These are phyloP conservation scores for Pseudopyrenochaeta lycopersici DNA, from an alignment of 2,329 filamentous ascomycete genomes.

Conservation along the genomic window DNA sequence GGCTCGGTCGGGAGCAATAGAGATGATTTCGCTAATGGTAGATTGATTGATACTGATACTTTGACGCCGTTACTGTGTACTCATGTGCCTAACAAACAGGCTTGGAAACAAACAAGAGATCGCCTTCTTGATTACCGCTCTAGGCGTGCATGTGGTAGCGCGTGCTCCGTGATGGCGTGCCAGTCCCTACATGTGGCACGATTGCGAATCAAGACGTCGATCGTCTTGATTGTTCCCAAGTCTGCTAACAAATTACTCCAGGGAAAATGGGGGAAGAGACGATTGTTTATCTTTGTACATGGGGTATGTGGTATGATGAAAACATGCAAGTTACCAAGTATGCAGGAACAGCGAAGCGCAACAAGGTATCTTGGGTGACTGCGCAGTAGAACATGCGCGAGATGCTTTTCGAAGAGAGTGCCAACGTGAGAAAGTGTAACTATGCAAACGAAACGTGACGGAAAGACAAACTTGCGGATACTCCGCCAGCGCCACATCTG, in stretches of 20 bases:
- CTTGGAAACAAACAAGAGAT: too few relatives aligned
- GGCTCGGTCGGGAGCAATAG: too few relatives aligned
- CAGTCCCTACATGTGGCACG: too few relatives aligned
- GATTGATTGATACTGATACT: neutral
- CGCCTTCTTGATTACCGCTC: too few relatives aligned
- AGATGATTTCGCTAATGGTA: neutral
- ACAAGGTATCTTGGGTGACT: slow-evolving; percentile 8
- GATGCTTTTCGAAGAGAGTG: neutral
- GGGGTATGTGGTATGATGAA: slow-evolving; percentile 9
- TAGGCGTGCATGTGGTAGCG: too few relatives aligned
- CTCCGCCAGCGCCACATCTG: neutral
- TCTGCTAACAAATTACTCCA: neutral
- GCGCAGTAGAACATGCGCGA: neutral
- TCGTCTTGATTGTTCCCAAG: too few relatives aligned
- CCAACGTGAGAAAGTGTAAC: neutral
- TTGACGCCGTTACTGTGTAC: neutral
- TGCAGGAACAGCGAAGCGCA: slow-evolving; percentile 1
- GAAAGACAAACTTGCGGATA: too few relatives aligned
- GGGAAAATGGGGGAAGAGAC: neutral
- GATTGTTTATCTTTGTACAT: slow-evolving; percentile 22
- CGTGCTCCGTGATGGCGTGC: too few relatives aligned
- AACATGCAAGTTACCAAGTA: neutral
- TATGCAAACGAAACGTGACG: neutral
- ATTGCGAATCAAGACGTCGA: too few relatives aligned
- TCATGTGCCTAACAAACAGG: neutral